Base-by-base conservation (phyloP, 129 eudicot species). In the Flaveria trinervia region DNA sequence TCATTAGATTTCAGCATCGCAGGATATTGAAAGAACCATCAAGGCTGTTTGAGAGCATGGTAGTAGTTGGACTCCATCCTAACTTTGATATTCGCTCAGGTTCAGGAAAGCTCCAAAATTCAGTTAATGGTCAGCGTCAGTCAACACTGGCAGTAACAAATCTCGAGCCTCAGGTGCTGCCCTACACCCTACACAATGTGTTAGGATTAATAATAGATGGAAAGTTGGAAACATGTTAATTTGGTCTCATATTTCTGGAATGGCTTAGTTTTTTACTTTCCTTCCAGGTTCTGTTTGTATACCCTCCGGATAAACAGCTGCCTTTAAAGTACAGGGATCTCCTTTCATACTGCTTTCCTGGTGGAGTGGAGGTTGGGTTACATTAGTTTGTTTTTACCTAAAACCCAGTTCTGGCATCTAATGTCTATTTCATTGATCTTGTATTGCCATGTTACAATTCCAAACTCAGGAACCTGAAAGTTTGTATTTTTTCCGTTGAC, bases 311-410 rank as follows among this genome's bases (percentile, higher is more conserved):
- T 75, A 91, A 89, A 74, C 90, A 86, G 84, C 82, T 95, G 70
- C 99, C 99, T 16, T 79, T 95, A 22, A 89, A 86, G 48, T 88
- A 88, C 74, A 89, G 84, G 84, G 99, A 95, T 85, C 99, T 95
- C 44, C 88, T 95, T 73, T 95, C 99, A 39, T 95, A 89, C 86
- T 95, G 99, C 91, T 92, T 95, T 83, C 99, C 99, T 80, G 92
- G 88, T 33, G 99, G 99, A 69, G 80, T 92, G 26, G 99, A 95
- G 99, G 99, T 95, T 52, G 59, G 83, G 50, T 67, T 18, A 73
- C 73, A 39, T 1, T 51, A 64, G 61, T 80, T 79, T 65, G 36
- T 80, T 80, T 51, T 79, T 61, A 71, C 39, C 59, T 59, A 23
- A 68, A 68, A 56, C 36, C 36, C 26, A 70, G 49, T 77, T 26